phyloP scores from a whole-genome alignment of 2,329 filamentous ascomycete genomes.

The Colletotrichum sp. region DNA sequence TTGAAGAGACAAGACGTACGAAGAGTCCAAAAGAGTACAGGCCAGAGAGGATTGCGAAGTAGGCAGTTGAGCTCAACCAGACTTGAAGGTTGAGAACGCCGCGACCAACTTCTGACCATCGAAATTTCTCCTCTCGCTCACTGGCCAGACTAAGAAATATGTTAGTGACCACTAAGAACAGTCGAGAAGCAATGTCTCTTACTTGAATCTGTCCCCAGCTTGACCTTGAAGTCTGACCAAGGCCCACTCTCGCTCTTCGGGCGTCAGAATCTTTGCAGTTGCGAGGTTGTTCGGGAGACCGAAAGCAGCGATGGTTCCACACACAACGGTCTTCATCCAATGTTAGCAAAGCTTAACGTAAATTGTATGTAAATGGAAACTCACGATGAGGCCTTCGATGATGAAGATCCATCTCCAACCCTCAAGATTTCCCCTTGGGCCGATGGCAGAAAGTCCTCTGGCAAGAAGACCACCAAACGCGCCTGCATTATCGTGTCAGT shows the following conservation, averaged over 20 bases:
- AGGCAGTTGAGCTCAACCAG: conserved; percentile 67
- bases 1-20: conserved; percentile 37
- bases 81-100: conserved; percentile 65
- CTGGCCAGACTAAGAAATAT: conserved; percentile 20
- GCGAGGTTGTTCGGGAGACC: conserved; percentile 61
- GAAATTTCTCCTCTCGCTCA: conserved; percentile 52
- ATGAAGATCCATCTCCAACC: conserved; percentile 70
- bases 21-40: conserved; percentile 70
- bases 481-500: conserved; percentile 25
- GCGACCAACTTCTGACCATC: conserved; percentile 67
- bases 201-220: conserved; percentile 36
- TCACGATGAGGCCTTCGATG: conserved; percentile 59
- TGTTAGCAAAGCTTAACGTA: neutral
- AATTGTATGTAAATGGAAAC: conserved; percentile 15
- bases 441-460: conserved; percentile 65
- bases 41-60: conserved; percentile 63
- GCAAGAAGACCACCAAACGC: conserved; percentile 69
- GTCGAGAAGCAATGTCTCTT: neutral
- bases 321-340: conserved; percentile 52
- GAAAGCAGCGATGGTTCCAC: conserved; percentile 56
- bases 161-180: neutral
- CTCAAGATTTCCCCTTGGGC: conserved; percentile 54
- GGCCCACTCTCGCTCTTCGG: conserved; percentile 56
- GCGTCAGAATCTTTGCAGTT: conserved; percentile 57
- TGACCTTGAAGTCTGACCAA: conserved; percentile 46